A percentile compares a stretch with the other conserved stretches of the same genome.
phyloP scores from a whole-genome alignment of 2,329 filamentous ascomycete genomes.

The Beauveria sp. region DNA sequence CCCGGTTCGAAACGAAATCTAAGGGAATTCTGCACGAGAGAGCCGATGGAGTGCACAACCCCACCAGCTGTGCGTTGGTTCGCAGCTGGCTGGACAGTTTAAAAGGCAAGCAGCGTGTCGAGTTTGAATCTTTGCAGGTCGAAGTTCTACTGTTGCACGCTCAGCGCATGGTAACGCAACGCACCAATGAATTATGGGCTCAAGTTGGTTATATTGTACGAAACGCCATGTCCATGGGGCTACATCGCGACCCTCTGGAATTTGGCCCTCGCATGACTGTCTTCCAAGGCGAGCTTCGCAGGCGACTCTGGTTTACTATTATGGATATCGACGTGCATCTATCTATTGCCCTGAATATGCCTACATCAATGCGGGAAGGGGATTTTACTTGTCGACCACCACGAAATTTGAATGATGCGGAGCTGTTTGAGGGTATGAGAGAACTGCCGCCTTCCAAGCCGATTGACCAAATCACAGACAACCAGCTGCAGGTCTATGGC shows the following conservation, averaged over 20 bases:
- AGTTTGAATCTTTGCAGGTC: constrained; percentile 46
- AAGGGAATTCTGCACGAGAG: constrained; percentile 43
- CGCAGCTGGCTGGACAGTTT: constrained; percentile 46
- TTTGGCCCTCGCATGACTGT: constrained; percentile 40
- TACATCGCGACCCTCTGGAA: constrained; percentile 50
- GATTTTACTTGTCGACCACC: constrained; percentile 48
- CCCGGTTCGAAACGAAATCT: constrained; percentile 43
- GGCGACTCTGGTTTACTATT: constrained; percentile 50
- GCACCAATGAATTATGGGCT: constrained; percentile 45
- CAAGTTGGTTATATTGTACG: constrained; percentile 48
- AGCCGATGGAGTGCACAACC: constrained; percentile 47
- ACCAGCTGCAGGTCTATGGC: constrained; percentile 47
- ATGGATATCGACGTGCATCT: constrained; percentile 50
- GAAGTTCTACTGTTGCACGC: constrained; percentile 47
- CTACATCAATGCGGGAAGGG: constrained; percentile 42
- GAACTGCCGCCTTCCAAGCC: constrained; percentile 41
- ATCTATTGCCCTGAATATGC: constrained; percentile 44
- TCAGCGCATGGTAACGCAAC: constrained; percentile 43
- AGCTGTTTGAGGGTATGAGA: constrained; percentile 39
- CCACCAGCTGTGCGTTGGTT: constrained; percentile 48
- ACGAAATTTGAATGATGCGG: constrained; percentile 44
- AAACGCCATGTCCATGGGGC: constrained; percentile 52
- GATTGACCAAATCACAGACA: constrained; percentile 44
- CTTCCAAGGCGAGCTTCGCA: constrained; percentile 45
- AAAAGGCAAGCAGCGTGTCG: constrained; percentile 43